Evolutionary conservation across 2,329 filamentous ascomycete species (phyloP).

Genomic region (Pseudogymnoascus pannorum): DNA sequence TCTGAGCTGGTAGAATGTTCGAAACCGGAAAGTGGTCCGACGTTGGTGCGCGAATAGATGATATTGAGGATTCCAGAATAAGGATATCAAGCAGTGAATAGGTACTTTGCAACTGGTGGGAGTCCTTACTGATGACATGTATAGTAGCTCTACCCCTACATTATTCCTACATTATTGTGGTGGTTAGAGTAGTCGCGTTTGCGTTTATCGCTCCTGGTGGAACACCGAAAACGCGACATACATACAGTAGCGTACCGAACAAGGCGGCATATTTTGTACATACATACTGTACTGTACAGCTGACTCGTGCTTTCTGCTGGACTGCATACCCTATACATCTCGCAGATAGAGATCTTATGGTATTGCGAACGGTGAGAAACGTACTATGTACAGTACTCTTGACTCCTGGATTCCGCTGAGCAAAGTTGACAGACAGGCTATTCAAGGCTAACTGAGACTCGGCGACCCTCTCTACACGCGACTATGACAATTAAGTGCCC

Average conservation of each 20-base stretch:
- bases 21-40: not conserved
- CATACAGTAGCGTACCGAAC: not conserved
- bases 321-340: not conserved
- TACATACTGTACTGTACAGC: not conserved
- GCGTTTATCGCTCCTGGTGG: not conserved
- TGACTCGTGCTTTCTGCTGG: not conserved
- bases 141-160: not conserved
- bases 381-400: not conserved
- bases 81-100: not conserved
- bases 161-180: not conserved
- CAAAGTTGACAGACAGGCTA: not conserved
- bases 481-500: not conserved
- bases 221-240: not conserved
- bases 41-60: not conserved
- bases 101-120: not conserved
- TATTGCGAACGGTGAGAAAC: not conserved
- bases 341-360: not conserved
- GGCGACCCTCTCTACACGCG: not conserved
- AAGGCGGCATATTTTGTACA: not conserved
- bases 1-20: not conserved
- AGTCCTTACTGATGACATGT: not conserved
- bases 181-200: not conserved
- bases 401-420: not conserved
- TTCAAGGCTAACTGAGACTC: not conserved
- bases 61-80: not conserved